Base-by-base conservation (phyloP, 306 rosid species). In the Cicer arietinum region DNA sequence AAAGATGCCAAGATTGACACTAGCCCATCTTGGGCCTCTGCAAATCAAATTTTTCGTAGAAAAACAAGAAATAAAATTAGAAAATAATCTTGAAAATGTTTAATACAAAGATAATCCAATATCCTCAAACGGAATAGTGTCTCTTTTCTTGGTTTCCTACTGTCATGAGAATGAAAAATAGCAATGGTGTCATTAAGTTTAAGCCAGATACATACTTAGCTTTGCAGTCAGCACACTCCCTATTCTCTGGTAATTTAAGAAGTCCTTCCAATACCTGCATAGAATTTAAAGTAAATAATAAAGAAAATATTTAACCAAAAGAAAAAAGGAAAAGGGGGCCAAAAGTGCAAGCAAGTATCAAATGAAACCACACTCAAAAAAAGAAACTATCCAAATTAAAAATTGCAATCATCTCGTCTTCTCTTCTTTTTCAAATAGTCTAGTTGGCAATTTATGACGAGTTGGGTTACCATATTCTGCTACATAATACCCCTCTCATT, bases 11-110 rank as follows among this genome's bases (percentile, higher is more conserved):
- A 94, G 89, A 73, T 94, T 94, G 81, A 94, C 98, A 56, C 98
- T 94, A 71, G 98, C 98, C 98, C 98, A 94, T 90, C 98, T 88
- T 73, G 98, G 98, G 71, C 97, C 97, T 85, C 98, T 94, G 90
- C 77, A 82, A 80, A 71, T 69, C 79, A 85, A 85, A 74, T 47
- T 64, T 70, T 73, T 64, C 4, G 58, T 9, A 35, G 53, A 44
- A 73, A 76, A 63, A 8, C 50, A 72, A 44, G 71, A 45, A 22
- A 44, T 10, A 67, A 16, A 30, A 47, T 30, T 7, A 66, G 39
- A 25, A 71, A 71, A 71, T 51, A 35, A 35, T 45, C 39, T 47
- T 7, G 13, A 35, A 59, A 75, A 56, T 68, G 67, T 68, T 52
- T 63, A 40, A 52, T 20, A 37, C 58, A 72, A 75, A 44, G 48